Evolutionary conservation across 2,329 filamentous ascomycete species (phyloP).

Genomic region (Incumbomyces delicatus): DNA sequence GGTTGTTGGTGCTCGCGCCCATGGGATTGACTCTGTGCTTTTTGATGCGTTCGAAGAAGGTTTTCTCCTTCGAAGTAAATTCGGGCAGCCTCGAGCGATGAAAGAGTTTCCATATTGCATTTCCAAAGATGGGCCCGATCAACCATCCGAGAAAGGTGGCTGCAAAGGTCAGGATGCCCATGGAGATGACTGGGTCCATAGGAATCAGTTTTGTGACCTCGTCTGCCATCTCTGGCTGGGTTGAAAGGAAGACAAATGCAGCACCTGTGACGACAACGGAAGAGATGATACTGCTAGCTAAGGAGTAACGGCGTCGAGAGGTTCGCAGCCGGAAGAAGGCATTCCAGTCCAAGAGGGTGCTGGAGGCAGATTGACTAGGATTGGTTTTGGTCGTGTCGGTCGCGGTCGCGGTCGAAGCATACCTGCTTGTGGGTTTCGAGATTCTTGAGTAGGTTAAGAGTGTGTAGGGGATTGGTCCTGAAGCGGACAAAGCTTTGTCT

Average conservation of each 20-base stretch:
- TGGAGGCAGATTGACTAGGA: not conserved
- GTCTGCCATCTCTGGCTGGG: constrained; percentile 17
- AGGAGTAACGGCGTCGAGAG: constrained; percentile 71
- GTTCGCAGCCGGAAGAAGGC: constrained; percentile 85
- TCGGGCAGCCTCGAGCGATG: constrained; percentile 47
- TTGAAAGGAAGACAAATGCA: constrained; percentile 20
- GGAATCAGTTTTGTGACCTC: constrained; percentile 18
- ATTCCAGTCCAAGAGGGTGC: constrained; percentile 67
- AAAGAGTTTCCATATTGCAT: constrained; percentile 64
- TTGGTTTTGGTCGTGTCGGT: not conserved
- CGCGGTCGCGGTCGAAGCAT: constrained; percentile 1
- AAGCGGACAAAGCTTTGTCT: not conserved
- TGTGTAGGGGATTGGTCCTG: too few relatives aligned
- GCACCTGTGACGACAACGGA: constrained; percentile 50
- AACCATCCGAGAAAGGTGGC: constrained; percentile 82
- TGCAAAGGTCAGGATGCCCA: constrained; percentile 69
- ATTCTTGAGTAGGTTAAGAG: not conserved
- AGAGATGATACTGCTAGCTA: constrained; percentile 62
- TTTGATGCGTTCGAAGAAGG: constrained; percentile 87
- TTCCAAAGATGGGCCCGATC: constrained; percentile 71
- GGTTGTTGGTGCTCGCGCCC: constrained; percentile 80
- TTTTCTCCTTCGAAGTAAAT: constrained; percentile 65
- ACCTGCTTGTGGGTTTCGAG: not conserved
- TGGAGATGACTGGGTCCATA: constrained; percentile 75
- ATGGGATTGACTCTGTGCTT: constrained; percentile 85